These are phyloP conservation scores for Phytophthora pinifolia DNA, from an alignment of 352 stramenopile species.

Conservation along the genomic window DNA sequence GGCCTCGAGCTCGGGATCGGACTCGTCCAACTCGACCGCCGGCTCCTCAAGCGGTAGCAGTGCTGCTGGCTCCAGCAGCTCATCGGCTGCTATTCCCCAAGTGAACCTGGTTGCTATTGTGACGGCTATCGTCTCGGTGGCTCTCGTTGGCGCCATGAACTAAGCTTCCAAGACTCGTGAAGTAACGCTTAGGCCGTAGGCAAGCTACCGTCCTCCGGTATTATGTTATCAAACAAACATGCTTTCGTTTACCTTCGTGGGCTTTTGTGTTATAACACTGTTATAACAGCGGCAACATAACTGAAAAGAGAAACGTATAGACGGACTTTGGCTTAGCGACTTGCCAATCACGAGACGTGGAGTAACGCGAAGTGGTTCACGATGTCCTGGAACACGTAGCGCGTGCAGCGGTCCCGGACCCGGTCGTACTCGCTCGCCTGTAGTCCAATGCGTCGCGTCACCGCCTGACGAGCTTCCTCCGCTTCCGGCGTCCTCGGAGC, in stretches of 20 bases:
- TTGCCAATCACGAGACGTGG: slow-evolving; percentile 14
- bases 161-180: slow-evolving; percentile 8
- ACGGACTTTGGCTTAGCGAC: background rate
- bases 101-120: slow-evolving; percentile 18
- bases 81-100: slow-evolving; percentile 11
- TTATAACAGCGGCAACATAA: no score
- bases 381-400: slow-evolving; percentile 57
- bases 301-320: no score
- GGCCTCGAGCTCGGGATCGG: slow-evolving; percentile 22
- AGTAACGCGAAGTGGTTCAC: slow-evolving; percentile 7
- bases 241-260: no score
- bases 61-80: slow-evolving; percentile 14
- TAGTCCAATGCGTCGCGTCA: slow-evolving; percentile 49
- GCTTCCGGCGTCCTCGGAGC: slow-evolving; percentile 9
- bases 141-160: slow-evolving; percentile 23
- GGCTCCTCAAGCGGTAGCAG: slow-evolving; percentile 21
- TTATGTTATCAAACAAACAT: slow-evolving; percentile 21
- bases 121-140: slow-evolving; percentile 17
- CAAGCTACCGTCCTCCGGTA: slow-evolving; percentile 11
- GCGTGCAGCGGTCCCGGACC: slow-evolving; percentile 47
- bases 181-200: background rate
- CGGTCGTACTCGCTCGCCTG: slow-evolving; percentile 57
- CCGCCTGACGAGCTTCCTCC: slow-evolving; percentile 32
- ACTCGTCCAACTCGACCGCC: slow-evolving; percentile 18
- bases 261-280: no score